Evolutionary conservation across 139 green algal species (phyloP).

Genomic region (Gonium pectorale): DNA sequence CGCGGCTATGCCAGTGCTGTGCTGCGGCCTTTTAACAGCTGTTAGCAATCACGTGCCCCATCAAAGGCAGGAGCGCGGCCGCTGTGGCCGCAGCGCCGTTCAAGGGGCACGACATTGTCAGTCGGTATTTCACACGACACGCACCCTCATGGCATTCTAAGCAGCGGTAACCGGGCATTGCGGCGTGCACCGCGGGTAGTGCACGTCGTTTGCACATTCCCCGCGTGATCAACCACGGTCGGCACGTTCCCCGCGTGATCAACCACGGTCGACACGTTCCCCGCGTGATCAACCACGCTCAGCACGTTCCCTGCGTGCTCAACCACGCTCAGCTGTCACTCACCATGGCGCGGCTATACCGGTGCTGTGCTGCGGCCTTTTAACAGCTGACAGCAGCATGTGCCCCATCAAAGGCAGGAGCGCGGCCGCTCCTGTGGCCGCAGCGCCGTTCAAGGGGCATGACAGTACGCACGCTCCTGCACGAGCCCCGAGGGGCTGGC

Average conservation of each 20-base stretch:
- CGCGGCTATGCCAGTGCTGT: neutral
- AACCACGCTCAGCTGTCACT: neutral
- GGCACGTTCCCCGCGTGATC: no score
- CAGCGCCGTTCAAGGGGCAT: conserved; percentile 1
- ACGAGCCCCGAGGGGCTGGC: no score
- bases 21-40: conserved; percentile 12
- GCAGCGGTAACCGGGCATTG: no score
- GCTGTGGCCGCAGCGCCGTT: neutral
- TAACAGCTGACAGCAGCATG: conserved; percentile 9
- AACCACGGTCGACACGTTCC: no score
- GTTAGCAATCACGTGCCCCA: neutral
- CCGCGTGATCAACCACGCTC: no score
- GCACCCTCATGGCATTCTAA: no score
- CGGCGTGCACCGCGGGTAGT: no score
- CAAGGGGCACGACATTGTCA: neutral
- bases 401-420: neutral
- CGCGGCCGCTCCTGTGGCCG: neutral
- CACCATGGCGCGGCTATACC: neutral
- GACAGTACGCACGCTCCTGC: no score
- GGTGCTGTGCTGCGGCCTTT: conserved; percentile 24
- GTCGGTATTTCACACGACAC: no score
- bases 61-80: neutral
- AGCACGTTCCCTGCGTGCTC: no score
- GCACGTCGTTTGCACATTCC: no score
- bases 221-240: no score